Percentiles rank a stretch among this genome's conserved stretches.
Conservation (phyloP, 768 basidiomycete genomes). For the Leucogyrophana mollusca region DNA sequence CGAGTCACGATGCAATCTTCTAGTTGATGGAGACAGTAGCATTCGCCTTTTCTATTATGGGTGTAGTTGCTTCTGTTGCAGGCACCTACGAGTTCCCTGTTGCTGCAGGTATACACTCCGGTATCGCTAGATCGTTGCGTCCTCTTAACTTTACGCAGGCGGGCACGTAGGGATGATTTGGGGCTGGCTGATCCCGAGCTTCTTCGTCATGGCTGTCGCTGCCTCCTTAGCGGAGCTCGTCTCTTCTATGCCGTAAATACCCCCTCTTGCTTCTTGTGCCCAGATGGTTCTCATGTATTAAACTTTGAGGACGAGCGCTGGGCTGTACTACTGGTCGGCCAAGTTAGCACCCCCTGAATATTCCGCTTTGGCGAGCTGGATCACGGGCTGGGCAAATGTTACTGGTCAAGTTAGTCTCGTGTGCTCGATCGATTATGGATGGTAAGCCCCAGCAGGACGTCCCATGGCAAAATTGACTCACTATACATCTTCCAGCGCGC, state of each 20-base stretch:
- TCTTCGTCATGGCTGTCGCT: constrained; percentile 67
- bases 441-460: constrained; percentile 29
- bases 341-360: constrained; percentile 65
- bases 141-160: constrained; percentile 34
- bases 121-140: background rate
- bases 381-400: constrained; percentile 69
- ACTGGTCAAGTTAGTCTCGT: constrained; percentile 73
- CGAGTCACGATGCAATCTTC: background rate
- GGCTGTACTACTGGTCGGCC: constrained; percentile 76
- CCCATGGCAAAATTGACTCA: background rate
- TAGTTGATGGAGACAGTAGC: constrained; percentile 62
- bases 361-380: constrained; percentile 59
- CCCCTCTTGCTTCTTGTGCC: background rate
- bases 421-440: constrained; percentile 74
- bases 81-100: constrained; percentile 67
- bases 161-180: constrained; percentile 78
- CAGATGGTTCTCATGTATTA: background rate
- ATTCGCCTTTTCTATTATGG: constrained; percentile 73
- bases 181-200: constrained; percentile 71
- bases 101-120: constrained; percentile 41
- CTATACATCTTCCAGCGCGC: constrained; percentile 41
- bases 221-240: constrained; percentile 72
- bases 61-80: constrained; percentile 65
- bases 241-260: constrained; percentile 72
- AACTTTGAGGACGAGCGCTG: constrained; percentile 65